Evolutionary conservation across 2,329 filamentous ascomycete species (phyloP).

Genomic region (Thyridium curvatum): DNA sequence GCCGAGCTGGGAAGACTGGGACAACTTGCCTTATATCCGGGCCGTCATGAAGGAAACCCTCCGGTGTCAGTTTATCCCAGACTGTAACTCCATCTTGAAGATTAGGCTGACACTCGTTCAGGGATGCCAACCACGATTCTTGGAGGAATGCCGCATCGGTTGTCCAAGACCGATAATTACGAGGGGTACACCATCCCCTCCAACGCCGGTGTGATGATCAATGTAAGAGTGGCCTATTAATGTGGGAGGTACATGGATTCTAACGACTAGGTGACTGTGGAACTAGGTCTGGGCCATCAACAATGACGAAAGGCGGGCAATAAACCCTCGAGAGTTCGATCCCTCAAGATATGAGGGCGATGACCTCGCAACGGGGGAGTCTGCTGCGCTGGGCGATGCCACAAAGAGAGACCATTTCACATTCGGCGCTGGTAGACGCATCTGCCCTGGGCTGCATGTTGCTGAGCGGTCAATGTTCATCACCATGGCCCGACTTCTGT

Average conservation of each 20-base stretch:
- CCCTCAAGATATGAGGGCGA: conserved; percentile 29
- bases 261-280: too few species aligned
- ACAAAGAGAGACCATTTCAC: conserved; percentile 43
- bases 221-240: conserved; percentile 28
- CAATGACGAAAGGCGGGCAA: conserved; percentile 34
- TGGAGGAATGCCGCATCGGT: conserved; percentile 32
- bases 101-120: too few species aligned
- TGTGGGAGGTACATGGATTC: background rate
- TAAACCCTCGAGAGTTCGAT: conserved; percentile 33
- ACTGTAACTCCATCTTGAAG: too few species aligned
- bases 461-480: conserved; percentile 42
- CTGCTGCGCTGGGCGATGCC: conserved; percentile 17
- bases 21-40: conserved; percentile 30
- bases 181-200: conserved; percentile 39
- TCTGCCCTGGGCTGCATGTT: conserved; percentile 53
- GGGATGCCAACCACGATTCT: conserved; percentile 34
- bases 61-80: conserved; percentile 31
- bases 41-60: conserved; percentile 33
- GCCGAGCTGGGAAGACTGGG: conserved; percentile 28
- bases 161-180: conserved; percentile 34
- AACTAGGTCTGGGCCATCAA: conserved; percentile 28
- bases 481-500: conserved; percentile 38
- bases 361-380: conserved; percentile 14
- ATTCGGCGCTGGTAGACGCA: conserved; percentile 49
- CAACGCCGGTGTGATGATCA: conserved; percentile 34